Conservation (phyloP, 805 yeast species). For the Dipodascus albidus region DNA sequence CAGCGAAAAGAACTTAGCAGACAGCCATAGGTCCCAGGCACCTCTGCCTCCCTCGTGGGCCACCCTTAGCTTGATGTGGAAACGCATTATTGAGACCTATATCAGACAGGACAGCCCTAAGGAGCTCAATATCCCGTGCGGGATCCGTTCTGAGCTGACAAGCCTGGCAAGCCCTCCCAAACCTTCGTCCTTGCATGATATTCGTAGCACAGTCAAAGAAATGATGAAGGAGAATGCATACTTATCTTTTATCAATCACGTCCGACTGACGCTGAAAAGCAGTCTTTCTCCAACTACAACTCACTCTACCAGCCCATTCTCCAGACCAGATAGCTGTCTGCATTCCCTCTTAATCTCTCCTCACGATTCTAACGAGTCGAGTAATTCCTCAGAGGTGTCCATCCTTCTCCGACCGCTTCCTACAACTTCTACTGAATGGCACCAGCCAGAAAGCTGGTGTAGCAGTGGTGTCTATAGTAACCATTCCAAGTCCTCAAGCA, state of each 20-base stretch:
- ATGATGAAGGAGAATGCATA: slow-evolving; percentile 21
- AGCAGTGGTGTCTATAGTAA: neutral
- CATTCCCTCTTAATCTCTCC: neutral
- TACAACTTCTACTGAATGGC: neutral
- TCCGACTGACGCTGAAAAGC: neutral
- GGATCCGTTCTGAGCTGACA: slow-evolving; percentile 16
- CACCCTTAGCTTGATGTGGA: slow-evolving; percentile 14
- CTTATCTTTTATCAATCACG: slow-evolving; percentile 15
- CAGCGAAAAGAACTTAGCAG: neutral
- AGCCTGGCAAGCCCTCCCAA: slow-evolving; percentile 11
- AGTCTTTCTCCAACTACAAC: neutral
- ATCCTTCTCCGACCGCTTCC: neutral
- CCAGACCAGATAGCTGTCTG: slow-evolving; percentile 1
- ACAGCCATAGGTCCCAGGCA: neutral
- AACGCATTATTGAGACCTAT: slow-evolving; percentile 19
- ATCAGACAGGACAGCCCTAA: slow-evolving; percentile 17
- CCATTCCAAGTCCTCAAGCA: neutral
- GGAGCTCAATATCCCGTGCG: slow-evolving; percentile 23
- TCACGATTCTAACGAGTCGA: neutral
- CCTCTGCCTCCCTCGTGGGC: slow-evolving; percentile 1
- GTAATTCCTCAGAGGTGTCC: neutral
- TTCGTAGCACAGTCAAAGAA: slow-evolving; percentile 16
- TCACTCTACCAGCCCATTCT: neutral
- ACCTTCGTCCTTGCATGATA: slow-evolving; percentile 13
- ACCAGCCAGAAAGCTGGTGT: neutral